Evolutionary conservation across 1,284 basidiomycete species (phyloP), one percentile per base, ranked within the genome.

Genomic region (Farysia itapuensis): DNA sequence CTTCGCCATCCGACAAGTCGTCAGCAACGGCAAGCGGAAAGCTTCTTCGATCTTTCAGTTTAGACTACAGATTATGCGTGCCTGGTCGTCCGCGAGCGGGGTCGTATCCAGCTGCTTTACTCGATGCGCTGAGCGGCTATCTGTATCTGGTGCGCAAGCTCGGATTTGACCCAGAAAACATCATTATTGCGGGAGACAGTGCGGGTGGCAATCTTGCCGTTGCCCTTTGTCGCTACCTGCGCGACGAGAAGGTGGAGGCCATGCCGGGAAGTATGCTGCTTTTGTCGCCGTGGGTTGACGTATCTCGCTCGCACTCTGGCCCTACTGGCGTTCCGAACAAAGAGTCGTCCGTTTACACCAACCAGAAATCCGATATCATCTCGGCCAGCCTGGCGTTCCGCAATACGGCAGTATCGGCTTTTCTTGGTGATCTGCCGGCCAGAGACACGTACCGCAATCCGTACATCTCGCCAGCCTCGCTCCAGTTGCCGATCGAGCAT

Each of bases 151-250:
- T 68, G 12, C 47, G 58, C 7, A 35, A 46, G 7, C 57, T 67
- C 8, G 57, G 60, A 12, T 75, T 74, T 31, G 23, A 44, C 11
- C 63, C 69, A 7, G 79, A 79, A 49, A 84, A 85, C 64, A 82
- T 88, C 39, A 71, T 85, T 23, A 66, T 88, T 20, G 81, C 82
- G 6, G 86, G 86, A 15, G 86, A 88, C 69, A 84, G 82, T 31
- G 85, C 86, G 0, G 87, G 87, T 3, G 86, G 84, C 0, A 86
- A 87, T 67, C 78, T 87, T 3, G 83, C 82, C 0, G 78, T 87
- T 3, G 83, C 84, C 0, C 57, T 78, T 28, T 74, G 72, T 31
- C 63, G 77, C 0, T 78, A 77, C 41, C 43, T 78, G 25, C 63
- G 75, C 4, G 77, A 78, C 43, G 69, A 71, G 35, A 2, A 7